phyloP scores from a whole-genome alignment of 1,284 basidiomycete species.

The Moesziomyces antarcticus region DNA sequence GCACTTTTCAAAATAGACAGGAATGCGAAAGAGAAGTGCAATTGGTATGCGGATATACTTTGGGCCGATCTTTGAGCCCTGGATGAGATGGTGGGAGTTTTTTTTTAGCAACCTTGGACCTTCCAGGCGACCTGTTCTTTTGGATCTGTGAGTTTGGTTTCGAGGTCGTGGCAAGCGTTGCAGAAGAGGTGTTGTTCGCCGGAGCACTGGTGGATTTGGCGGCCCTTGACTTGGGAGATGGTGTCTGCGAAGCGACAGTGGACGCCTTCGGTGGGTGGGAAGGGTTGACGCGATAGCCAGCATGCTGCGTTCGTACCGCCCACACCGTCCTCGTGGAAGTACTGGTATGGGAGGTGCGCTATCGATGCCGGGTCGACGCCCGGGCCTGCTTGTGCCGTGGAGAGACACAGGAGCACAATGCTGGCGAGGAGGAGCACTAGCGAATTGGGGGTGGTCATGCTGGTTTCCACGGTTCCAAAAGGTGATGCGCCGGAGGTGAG shows the following conservation, averaged over 20 bases:
- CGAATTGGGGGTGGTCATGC: too few species aligned
- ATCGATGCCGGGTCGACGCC: constrained; percentile 9
- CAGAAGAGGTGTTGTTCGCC: constrained; percentile 34
- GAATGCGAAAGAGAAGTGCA: too few species aligned
- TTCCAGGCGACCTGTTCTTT: constrained; percentile 40
- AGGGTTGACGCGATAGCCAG: constrained; percentile 29
- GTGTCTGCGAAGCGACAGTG: constrained; percentile 24
- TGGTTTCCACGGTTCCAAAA: too few species aligned
- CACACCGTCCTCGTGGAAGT: constrained; percentile 29
- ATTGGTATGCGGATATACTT: too few species aligned
- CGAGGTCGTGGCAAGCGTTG: constrained; percentile 29
- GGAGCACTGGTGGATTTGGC: constrained; percentile 41
- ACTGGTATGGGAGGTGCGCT: constrained; percentile 31
- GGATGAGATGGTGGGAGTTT: too few species aligned
- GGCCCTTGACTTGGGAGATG: constrained; percentile 30
- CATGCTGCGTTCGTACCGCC: constrained; percentile 28
- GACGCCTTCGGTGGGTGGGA: constrained; percentile 26
- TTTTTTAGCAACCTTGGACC: constrained; percentile 31
- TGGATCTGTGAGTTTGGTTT: constrained; percentile 19
- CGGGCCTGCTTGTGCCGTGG: background rate
- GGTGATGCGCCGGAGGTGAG: too few species aligned
- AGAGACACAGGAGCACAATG: background rate
- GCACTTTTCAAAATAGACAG: too few species aligned
- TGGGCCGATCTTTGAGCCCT: too few species aligned
- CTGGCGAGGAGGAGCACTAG: constrained; percentile 1